Evolutionary conservation across 306 rosid species (phyloP).

Genomic region (Dryas octopetala): DNA sequence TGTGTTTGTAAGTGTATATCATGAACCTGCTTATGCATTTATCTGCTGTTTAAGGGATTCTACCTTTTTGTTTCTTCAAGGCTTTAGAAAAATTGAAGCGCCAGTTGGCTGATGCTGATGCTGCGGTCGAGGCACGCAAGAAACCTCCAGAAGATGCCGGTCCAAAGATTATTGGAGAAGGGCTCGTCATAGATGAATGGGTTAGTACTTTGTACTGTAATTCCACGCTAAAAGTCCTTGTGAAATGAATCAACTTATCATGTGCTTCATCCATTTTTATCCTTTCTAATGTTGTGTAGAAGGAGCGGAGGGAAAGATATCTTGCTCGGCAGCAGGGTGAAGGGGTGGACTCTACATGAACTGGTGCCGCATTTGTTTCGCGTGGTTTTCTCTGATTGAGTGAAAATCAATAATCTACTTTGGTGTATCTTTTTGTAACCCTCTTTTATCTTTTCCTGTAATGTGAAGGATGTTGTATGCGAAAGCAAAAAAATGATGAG

Average conservation of each 20-base stretch:
- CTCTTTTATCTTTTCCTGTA: background rate
- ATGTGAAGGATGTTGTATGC: slow-evolving; percentile 28
- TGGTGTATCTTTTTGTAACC: slow-evolving; percentile 8
- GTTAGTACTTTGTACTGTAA: slow-evolving; percentile 38
- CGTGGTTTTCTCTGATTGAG: slow-evolving; percentile 19
- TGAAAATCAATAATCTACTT: slow-evolving; percentile 12
- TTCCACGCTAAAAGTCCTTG: background rate
- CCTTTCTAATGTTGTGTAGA: slow-evolving; percentile 41
- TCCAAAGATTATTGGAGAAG: slow-evolving; percentile 77
- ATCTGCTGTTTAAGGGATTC: background rate
- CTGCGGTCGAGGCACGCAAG: slow-evolving; percentile 74
- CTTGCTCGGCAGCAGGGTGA: slow-evolving; percentile 90
- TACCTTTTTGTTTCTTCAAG: slow-evolving; percentile 30
- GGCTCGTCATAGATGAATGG: slow-evolving; percentile 98
- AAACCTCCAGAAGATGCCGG: slow-evolving; percentile 75
- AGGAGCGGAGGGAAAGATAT: slow-evolving; percentile 96
- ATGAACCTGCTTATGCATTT: background rate
- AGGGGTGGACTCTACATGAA: slow-evolving; percentile 67
- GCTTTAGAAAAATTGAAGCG: slow-evolving; percentile 72
- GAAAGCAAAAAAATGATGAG: slow-evolving; percentile 7
- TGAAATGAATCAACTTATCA: background rate
- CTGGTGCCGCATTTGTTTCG: slow-evolving; percentile 27
- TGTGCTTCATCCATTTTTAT: slow-evolving; percentile 5
- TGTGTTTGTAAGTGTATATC: background rate
- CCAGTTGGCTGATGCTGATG: slow-evolving; percentile 78